Evolutionary conservation across 1,284 basidiomycete species (phyloP), one percentile per base, ranked within the genome.

Genomic region (Retiboletus fuscus): DNA sequence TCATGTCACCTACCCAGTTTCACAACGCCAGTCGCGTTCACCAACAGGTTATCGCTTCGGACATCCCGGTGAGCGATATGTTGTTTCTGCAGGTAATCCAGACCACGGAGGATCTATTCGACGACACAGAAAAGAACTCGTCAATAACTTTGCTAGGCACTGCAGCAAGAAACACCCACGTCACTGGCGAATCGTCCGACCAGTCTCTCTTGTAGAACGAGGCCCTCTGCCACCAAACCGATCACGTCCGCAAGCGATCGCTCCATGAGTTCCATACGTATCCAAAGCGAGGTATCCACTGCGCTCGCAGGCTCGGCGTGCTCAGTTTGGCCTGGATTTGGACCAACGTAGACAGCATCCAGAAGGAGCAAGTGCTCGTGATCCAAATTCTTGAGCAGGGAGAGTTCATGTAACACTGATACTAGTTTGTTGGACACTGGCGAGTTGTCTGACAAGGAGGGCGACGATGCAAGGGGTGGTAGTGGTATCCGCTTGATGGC

Each of bases 201-300:
- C 62, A 89, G 85, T 72, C 87, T 82, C 81, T 95, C 94, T 68
- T 88, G 86, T 65, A 94, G 72, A 74, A 88, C 83, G 49, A 93
- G 80, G 0, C 91, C 92, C 67, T 89, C 85, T 34, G 84, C 87
- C 6, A 89, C 87, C 43, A 93, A 79, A 41, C 84, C 88, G 34
- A 95, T 85, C 47, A 95, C 86, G 80, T 95, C 94, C 74, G 93
- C 93, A 72, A 95, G 82, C 78, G 93, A 94, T 72, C 93, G 85
- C 78, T 94, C 93, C 93, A 94, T 94, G 41, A 95, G 87, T 79
- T 94, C 93, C 94, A 95, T 95, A 71, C 91, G 85, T 65, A 95
- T 90, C 93, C 94, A 95, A 58, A 95, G 81, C 70, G 89, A 87
- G 12, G 79, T 80, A 64, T 81, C 80, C 49, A 76, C 57, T 8